Conservation (phyloP, 805 yeast species). For the Kuraishia borneana region DNA sequence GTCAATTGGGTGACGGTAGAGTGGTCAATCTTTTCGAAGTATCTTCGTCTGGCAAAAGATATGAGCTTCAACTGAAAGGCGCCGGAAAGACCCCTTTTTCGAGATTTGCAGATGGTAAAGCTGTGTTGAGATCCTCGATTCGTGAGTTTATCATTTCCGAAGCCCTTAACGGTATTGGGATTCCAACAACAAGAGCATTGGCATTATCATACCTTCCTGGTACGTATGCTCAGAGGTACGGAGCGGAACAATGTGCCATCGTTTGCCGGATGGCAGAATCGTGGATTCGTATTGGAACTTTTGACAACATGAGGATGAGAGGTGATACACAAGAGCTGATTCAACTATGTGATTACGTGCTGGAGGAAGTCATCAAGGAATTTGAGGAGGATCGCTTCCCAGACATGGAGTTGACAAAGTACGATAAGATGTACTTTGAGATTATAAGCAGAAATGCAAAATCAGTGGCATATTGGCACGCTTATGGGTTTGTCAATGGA, state of each 20-base stretch:
- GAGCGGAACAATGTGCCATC: constrained; percentile 73
- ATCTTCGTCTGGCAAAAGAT: constrained; percentile 32
- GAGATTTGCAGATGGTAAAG: constrained; percentile 94
- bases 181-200: constrained; percentile 81
- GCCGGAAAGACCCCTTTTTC: constrained; percentile 88
- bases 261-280: constrained; percentile 74
- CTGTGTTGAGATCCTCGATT: constrained; percentile 78
- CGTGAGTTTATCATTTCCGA: constrained; percentile 85
- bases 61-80: constrained; percentile 80
- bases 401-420: constrained; percentile 35
- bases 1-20: constrained; percentile 94
- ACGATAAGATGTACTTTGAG: constrained; percentile 63
- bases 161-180: constrained; percentile 65
- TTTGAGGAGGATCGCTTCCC: constrained; percentile 10
- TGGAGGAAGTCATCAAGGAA: constrained; percentile 43
- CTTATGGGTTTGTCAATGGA: constrained; percentile 89
- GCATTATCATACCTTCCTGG: constrained; percentile 63
- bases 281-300: constrained; percentile 85
- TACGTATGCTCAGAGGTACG: constrained; percentile 62
- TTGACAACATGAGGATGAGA: constrained; percentile 70
- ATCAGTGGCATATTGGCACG: constrained; percentile 77
- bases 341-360: constrained; percentile 59
- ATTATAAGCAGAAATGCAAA: constrained; percentile 64
- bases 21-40: constrained; percentile 75
- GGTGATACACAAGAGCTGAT: constrained; percentile 56